These are phyloP conservation scores for Fusarium pseudocircinatum DNA, from an alignment of 2,329 filamentous ascomycete genomes.

Conservation along the genomic window DNA sequence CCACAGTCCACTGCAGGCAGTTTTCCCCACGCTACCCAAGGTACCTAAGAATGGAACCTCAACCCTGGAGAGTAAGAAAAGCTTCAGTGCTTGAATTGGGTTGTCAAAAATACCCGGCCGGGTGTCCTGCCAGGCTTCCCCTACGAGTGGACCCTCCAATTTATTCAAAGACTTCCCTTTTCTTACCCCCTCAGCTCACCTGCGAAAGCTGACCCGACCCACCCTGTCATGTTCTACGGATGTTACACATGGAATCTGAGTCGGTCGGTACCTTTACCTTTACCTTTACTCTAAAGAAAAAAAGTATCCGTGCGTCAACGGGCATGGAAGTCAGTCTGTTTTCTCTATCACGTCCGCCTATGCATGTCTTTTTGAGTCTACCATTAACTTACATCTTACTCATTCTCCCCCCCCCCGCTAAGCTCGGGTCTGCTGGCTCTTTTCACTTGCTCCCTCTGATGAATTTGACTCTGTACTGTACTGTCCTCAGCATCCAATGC, in stretches of 20 bases:
- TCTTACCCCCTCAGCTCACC: neutral
- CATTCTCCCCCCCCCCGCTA: constrained; percentile 24
- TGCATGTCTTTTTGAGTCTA: constrained; percentile 26
- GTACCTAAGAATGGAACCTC: constrained; percentile 7
- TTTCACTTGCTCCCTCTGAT: constrained; percentile 15
- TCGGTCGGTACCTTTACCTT: constrained; percentile 29
- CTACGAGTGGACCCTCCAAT: neutral
- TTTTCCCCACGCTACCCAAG: constrained; percentile 29
- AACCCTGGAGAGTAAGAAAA: neutral
- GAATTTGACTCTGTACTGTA: constrained; percentile 23
- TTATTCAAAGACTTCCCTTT: neutral
- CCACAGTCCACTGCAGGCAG: neutral
- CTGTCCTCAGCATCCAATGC: neutral
- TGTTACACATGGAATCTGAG: constrained; percentile 43
- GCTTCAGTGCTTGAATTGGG: neutral
- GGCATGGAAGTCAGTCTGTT: constrained; percentile 13
- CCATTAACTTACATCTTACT: constrained; percentile 12
- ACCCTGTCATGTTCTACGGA: constrained; percentile 13
- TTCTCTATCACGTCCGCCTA: constrained; percentile 35
- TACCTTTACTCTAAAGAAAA: constrained; percentile 12
- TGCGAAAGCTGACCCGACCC: constrained; percentile 7
- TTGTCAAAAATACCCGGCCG: neutral
- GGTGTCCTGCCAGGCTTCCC: too few relatives aligned
- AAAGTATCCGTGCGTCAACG: constrained; percentile 30
- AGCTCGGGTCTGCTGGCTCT: constrained; percentile 27